phyloP scores from a whole-genome alignment of 2,329 filamentous ascomycete species.

The Verticillium nubilum region DNA sequence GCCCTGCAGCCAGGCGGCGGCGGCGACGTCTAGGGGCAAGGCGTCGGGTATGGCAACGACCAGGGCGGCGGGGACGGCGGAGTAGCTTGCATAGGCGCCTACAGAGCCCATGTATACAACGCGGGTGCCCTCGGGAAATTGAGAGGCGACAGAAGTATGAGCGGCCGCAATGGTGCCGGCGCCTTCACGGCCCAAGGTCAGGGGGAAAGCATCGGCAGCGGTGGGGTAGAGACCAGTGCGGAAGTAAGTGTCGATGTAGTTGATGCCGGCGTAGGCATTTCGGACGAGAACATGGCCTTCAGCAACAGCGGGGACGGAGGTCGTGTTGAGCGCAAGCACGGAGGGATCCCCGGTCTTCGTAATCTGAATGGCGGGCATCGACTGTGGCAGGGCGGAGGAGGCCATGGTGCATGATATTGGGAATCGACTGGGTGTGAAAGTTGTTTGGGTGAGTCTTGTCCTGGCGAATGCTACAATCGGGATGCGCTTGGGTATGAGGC shows the following conservation, averaged over 20 bases:
- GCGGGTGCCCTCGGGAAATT: constrained; percentile 60
- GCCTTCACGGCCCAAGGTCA: constrained; percentile 75
- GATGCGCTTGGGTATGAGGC: neutral
- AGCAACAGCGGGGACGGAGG: constrained; percentile 63
- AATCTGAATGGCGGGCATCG: constrained; percentile 70
- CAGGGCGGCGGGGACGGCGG: constrained; percentile 44
- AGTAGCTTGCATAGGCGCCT: constrained; percentile 52
- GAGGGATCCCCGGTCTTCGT: constrained; percentile 68
- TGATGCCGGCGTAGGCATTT: constrained; percentile 76
- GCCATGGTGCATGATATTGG: neutral
- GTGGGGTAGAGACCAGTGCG: constrained; percentile 74
- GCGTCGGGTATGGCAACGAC: constrained; percentile 59
- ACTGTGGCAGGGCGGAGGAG: constrained; percentile 18
- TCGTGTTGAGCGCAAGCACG: constrained; percentile 64
- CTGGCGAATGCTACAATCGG: neutral
- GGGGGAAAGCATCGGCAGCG: constrained; percentile 52
- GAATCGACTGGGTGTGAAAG: neutral
- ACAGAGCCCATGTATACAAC: constrained; percentile 61
- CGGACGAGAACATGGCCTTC: constrained; percentile 74
- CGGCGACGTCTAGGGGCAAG: constrained; percentile 56
- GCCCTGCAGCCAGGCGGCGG: constrained; percentile 71
- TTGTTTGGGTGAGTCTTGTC: neutral
- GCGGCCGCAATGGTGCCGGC: constrained; percentile 63
- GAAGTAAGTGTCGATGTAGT: constrained; percentile 91
- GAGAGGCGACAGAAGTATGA: constrained; percentile 44